Conservation (phyloP, 768 basidiomycete genomes). For the Boletus bicolor region DNA sequence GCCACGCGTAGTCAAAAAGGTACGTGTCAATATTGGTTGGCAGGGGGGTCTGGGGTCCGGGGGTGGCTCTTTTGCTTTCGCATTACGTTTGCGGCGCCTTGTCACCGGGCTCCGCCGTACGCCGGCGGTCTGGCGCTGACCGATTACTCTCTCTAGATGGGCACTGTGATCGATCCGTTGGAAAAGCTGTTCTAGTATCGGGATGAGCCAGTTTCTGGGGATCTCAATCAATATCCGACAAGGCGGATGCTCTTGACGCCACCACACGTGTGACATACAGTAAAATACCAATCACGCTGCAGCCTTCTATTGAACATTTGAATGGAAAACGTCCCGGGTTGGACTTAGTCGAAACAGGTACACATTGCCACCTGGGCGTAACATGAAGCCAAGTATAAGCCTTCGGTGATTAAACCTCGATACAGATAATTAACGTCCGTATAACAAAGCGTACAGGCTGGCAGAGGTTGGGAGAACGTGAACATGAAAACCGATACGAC, state of each 20-base stretch:
- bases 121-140: not conserved
- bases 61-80: not conserved
- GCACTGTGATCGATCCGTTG: conserved; percentile 66
- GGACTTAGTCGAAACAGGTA: not conserved
- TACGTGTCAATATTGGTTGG: conserved; percentile 22
- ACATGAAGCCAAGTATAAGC: not conserved
- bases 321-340: not conserved
- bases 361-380: not conserved
- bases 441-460: not conserved
- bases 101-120: not conserved
- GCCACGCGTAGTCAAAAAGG: conserved; percentile 87
- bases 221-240: conserved; percentile 1
- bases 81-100: not conserved
- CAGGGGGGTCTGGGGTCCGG: not conserved
- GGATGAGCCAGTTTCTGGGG: not conserved
- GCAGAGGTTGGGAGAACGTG: not conserved
- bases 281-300: not conserved
- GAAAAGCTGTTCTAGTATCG: conserved; percentile 43
- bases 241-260: not conserved
- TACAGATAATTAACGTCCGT: not conserved
- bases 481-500: not conserved
- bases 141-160: conserved; percentile 47
- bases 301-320: not conserved
- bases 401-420: conserved; percentile 20
- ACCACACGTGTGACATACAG: not conserved